Evolutionary conservation across 352 stramenopile species (phyloP).

Genomic region (Globisporangium rhizosaccharum): DNA sequence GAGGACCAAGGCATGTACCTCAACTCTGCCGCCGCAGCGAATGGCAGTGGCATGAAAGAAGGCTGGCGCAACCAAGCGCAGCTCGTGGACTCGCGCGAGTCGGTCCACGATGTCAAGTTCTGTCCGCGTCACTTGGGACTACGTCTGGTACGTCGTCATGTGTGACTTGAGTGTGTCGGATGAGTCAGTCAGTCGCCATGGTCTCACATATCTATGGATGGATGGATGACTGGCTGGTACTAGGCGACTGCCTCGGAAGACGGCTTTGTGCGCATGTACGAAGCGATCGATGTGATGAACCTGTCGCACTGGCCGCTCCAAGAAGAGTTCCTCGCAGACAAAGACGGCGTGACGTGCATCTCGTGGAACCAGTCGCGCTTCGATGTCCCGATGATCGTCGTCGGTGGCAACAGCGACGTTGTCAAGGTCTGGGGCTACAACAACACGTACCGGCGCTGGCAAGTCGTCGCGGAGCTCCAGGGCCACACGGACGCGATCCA

Average conservation of each 20-base stretch:
- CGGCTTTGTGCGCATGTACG: constrained; percentile 94
- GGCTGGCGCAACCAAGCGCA: constrained; percentile 82
- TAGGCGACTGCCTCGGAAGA: constrained; percentile 92
- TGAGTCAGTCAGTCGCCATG: background rate
- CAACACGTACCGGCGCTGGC: constrained; percentile 81
- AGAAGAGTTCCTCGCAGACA: constrained; percentile 80
- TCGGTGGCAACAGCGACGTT: constrained; percentile 86
- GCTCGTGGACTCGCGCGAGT: constrained; percentile 89
- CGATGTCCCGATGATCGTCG: constrained; percentile 92
- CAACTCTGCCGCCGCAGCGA: constrained; percentile 16
- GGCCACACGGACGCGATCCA: constrained; percentile 89
- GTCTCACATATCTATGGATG: background rate
- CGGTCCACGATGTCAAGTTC: constrained; percentile 95
- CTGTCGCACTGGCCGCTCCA: constrained; percentile 92
- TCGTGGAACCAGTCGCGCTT: constrained; percentile 95
- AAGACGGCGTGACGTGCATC: constrained; percentile 87
- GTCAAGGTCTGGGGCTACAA: constrained; percentile 92
- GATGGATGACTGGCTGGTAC: constrained; percentile 1
- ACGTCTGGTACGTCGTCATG: constrained; percentile 55
- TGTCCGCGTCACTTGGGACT: constrained; percentile 91
- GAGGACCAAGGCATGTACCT: constrained; percentile 85
- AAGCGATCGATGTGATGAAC: constrained; percentile 95
- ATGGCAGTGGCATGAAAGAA: constrained; percentile 29
- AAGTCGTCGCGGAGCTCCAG: constrained; percentile 76
- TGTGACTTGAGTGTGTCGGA: background rate